Evolutionary conservation across 2,329 filamentous ascomycete genomes (phyloP).

Genomic region (Diaporthe ampelina): DNA sequence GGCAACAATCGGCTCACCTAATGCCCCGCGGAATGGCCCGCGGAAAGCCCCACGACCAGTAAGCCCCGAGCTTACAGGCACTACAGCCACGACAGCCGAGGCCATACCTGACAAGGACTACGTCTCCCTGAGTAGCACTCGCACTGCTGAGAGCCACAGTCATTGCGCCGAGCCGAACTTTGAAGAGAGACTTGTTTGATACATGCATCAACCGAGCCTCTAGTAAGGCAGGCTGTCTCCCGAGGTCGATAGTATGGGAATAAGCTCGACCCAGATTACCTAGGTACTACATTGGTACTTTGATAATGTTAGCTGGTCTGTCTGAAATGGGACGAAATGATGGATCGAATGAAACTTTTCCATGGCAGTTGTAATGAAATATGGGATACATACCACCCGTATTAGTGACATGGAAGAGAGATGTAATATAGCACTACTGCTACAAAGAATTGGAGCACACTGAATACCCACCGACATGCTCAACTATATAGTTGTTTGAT

Average conservation of each 20-base stretch:
- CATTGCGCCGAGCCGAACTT: background rate
- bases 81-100: background rate
- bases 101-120: background rate
- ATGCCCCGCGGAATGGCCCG: background rate
- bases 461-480: no score
- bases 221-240: background rate
- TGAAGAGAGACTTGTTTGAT: conserved; percentile 1
- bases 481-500: no score
- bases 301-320: no score
- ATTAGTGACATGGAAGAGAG: no score
- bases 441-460: no score
- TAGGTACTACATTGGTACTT: no score
- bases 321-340: no score
- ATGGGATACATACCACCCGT: no score
- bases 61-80: background rate
- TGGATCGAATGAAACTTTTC: no score
- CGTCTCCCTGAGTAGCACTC: background rate
- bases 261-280: background rate
- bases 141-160: background rate
- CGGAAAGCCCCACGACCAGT: background rate
- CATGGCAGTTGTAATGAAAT: no score
- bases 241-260: background rate
- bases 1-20: background rate
- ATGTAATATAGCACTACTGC: no score
- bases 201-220: no score